These are phyloP conservation scores for Erysimum cheiri DNA, from an alignment of 441 rosid species.

Conservation along the genomic window DNA sequence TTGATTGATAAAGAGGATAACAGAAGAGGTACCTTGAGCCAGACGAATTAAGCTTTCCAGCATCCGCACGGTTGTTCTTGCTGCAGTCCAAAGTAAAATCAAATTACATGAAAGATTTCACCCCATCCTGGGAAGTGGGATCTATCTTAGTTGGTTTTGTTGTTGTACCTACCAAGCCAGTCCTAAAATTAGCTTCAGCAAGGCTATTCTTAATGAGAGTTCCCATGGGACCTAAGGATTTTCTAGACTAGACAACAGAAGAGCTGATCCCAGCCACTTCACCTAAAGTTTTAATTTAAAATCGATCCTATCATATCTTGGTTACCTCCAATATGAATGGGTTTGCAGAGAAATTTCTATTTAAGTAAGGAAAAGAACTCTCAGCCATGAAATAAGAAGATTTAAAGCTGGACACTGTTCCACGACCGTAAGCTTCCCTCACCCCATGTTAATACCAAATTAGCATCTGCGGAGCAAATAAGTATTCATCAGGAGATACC, in stretches of 20 bases:
- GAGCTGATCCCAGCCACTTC: background rate
- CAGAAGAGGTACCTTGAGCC: constrained; percentile 76
- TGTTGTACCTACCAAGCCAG: background rate
- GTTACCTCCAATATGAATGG: background rate
- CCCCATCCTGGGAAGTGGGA: background rate
- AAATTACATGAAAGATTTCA: background rate
- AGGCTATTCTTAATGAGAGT: too few relatives aligned
- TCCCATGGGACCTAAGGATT: background rate
- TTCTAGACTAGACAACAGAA: constrained; percentile 3
- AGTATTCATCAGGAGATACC: constrained; percentile 49
- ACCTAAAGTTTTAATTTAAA: background rate
- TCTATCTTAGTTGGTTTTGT: constrained; percentile 10
- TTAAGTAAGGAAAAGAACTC: background rate
- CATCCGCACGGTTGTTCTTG: constrained; percentile 97
- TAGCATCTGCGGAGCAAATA: background rate
- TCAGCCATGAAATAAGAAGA: constrained; percentile 7
- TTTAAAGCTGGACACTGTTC: background rate
- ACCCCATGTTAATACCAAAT: background rate
- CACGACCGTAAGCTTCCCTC: background rate
- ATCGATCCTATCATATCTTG: background rate
- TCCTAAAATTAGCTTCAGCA: background rate
- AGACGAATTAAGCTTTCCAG: constrained; percentile 95
- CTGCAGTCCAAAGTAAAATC: constrained; percentile 49
- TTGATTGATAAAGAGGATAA: constrained; percentile 12
- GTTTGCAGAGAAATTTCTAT: background rate